Evolutionary conservation across 768 basidiomycete species (phyloP).

Genomic region (Lactarius vividus): DNA sequence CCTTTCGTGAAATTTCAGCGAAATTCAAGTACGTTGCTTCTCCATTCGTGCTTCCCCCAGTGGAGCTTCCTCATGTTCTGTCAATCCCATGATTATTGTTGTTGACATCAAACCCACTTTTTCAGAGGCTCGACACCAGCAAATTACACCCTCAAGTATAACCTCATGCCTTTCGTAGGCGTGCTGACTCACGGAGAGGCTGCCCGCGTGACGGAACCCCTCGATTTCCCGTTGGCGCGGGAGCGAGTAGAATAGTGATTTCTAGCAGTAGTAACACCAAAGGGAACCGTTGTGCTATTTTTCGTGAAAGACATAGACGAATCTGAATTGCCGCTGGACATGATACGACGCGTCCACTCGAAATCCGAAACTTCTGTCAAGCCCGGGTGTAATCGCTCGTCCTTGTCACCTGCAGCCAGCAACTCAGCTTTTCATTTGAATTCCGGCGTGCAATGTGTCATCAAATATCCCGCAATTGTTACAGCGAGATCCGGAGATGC

Average conservation of each 20-base stretch:
- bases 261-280: not conserved
- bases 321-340: not conserved
- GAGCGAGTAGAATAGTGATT: slow-evolving; percentile 25
- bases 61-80: slow-evolving; percentile 9
- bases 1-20: slow-evolving; percentile 68
- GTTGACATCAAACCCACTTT: slow-evolving; percentile 24
- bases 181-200: slow-evolving; percentile 76
- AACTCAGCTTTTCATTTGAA: too few species aligned
- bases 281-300: not conserved
- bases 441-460: too few species aligned
- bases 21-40: slow-evolving; percentile 67
- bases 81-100: slow-evolving; percentile 13
- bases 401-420: not conserved
- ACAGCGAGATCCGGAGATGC: too few species aligned
- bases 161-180: slow-evolving; percentile 89
- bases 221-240: slow-evolving; percentile 35
- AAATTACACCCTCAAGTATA: slow-evolving; percentile 77
- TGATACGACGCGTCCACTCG: not conserved
- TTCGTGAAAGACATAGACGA: not conserved
- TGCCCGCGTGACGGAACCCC: slow-evolving; percentile 40
- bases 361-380: not conserved
- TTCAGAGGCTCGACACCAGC: slow-evolving; percentile 63
- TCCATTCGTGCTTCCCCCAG: slow-evolving; percentile 8
- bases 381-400: not conserved
- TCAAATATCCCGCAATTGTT: not conserved